These are phyloP conservation scores for Solanum phureja DNA, from an alignment of 257 asterid species.

Conservation along the genomic window DNA sequence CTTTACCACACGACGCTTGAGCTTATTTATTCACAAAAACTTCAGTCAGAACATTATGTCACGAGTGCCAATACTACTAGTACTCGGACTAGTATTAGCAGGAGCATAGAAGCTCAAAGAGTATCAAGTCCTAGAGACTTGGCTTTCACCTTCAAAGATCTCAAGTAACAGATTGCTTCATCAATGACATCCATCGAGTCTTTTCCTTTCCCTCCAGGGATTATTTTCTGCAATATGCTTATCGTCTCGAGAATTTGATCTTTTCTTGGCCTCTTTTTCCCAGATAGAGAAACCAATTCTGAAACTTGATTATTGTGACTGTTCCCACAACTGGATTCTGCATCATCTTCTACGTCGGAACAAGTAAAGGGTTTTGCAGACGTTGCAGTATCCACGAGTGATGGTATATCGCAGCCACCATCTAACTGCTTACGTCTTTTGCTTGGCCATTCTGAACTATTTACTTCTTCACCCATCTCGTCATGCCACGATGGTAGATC, in stretches of 20 bases:
- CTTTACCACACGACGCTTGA: not conserved
- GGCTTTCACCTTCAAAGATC: slow-evolving; percentile 60
- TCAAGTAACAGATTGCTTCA: slow-evolving; percentile 65
- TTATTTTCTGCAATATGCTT: slow-evolving; percentile 40
- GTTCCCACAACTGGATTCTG: slow-evolving; percentile 53
- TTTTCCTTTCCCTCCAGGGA: slow-evolving; percentile 58
- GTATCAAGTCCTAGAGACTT: slow-evolving; percentile 49
- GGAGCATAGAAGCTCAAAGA: slow-evolving; percentile 15
- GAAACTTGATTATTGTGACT: not conserved
- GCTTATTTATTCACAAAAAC: not conserved
- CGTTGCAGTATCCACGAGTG: slow-evolving; percentile 4
- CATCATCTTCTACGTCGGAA: slow-evolving; percentile 43
- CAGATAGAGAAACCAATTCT: slow-evolving; percentile 4
- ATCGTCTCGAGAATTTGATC: slow-evolving; percentile 47
- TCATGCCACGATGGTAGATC: slow-evolving; percentile 14
- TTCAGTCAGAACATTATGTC: not conserved
- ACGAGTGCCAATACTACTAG: not conserved
- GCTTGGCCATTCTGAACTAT: slow-evolving; percentile 38
- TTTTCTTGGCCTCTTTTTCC: slow-evolving; percentile 44
- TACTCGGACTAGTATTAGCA: not conserved
- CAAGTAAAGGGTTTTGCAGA: slow-evolving; percentile 19
- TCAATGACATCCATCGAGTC: slow-evolving; percentile 53
- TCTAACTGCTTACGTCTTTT: slow-evolving; percentile 45
- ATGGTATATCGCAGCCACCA: slow-evolving; percentile 18
- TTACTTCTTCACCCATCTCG: slow-evolving; percentile 57